Evolutionary conservation across 352 stramenopile species (phyloP), one percentile per base, ranked within the genome.

Genomic region (Hyaloperonospora arabidopsidis): DNA sequence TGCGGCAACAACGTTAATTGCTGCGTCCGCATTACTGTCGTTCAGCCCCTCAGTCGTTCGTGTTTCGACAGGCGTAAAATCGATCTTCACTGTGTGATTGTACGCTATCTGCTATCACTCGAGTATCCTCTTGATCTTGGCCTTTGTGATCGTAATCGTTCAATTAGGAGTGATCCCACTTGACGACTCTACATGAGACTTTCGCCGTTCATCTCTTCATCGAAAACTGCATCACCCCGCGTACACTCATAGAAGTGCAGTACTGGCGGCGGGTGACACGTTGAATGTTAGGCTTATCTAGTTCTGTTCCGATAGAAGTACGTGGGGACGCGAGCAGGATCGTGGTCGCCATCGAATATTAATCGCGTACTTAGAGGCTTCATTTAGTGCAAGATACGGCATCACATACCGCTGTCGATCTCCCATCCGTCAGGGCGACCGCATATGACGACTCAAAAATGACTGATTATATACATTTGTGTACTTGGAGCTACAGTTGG

Each of bases 1-100:
- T 29, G 25, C 38, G 48, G 36, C 23, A 19, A n/a, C 15, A 45
- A 17, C 12, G 15, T 36, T 22, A 18, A 23, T 2, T 43, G 6
- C 18, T 5, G 14, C 17, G 29, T 48, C 22, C 15, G 53, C 39
- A 38, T 21, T 22, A 22, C 2, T 52, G n/a, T 10, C 50, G 21
- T 38, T n/a, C n/a, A 54, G 10, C 14, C 52, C 25, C 57, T 68
- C 25, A 39, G 29, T 63, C 39, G 32, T 14, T 25, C 54, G 52
- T 4, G 41, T 23, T 51, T 50, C 45, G 36, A 34, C 18, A 0
- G 48, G 49, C 22, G n/a, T 47, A 49, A 14, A 34, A 41, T 49
- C 43, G 53, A 45, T 25, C 25, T 51, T 54, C 36, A 46, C 7
- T 15, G 19, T 5, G 25, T 6, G 22, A n/a, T 8, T 41, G 35